Evolutionary conservation across 2,329 filamentous ascomycete species (phyloP).

Genomic region (Aspergillus fumigatus): DNA sequence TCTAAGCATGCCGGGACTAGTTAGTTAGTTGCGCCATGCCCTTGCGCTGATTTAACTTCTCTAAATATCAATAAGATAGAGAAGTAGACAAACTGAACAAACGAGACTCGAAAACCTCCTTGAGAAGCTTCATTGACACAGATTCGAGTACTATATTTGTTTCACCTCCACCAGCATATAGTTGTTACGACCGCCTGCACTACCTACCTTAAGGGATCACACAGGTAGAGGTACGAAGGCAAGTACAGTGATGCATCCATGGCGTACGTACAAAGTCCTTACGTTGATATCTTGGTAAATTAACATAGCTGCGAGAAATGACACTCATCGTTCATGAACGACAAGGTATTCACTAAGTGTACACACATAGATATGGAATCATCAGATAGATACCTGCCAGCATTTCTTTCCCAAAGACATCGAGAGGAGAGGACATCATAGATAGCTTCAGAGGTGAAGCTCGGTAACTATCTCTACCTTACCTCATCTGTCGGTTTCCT

Average conservation of each 20-base stretch:
- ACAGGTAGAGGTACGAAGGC: not conserved
- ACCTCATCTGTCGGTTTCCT: not conserved
- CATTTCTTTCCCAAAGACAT: not conserved
- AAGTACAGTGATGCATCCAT: not conserved
- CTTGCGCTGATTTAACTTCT: not conserved
- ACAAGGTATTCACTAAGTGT: not conserved
- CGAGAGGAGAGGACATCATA: not conserved
- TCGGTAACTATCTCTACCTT: not conserved
- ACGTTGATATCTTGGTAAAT: not conserved
- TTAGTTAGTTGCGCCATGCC: too few relatives aligned
- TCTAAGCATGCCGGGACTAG: not conserved
- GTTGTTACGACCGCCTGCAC: not conserved
- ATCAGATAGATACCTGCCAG: not conserved
- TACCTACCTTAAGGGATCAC: not conserved
- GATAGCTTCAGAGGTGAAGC: not conserved
- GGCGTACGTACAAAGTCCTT: not conserved
- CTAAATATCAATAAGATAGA: not conserved
- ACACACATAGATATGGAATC: not conserved
- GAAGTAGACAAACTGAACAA: not conserved
- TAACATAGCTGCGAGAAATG: not conserved
- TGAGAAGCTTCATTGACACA: not conserved
- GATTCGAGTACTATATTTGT: not conserved
- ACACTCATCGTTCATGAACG: not conserved
- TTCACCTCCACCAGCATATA: not conserved
- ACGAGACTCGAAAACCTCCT: too few relatives aligned